Conservation (phyloP, 345 rosid species). For the Excoecaria cochinchinensis region DNA sequence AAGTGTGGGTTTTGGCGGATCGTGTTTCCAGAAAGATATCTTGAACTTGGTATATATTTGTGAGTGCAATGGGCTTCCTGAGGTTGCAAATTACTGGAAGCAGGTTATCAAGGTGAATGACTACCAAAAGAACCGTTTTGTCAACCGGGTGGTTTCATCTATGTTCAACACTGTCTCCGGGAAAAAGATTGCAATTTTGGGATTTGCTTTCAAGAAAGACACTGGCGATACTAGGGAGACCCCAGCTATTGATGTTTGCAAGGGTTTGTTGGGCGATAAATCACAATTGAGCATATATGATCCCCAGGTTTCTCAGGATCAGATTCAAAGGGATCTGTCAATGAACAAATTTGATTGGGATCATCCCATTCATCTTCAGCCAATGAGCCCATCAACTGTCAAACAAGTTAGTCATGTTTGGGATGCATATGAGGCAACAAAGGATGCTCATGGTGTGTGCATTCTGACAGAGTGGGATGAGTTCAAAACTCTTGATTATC, state of each 20-base stretch:
- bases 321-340: slow-evolving; percentile 27
- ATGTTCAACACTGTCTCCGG: slow-evolving; percentile 35
- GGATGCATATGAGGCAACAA: slow-evolving; percentile 29
- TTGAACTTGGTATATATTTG: slow-evolving; percentile 32
- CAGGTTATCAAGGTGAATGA: slow-evolving; percentile 33
- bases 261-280: slow-evolving; percentile 31
- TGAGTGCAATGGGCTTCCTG: slow-evolving; percentile 32
- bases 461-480: slow-evolving; percentile 34
- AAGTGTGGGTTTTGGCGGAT: slow-evolving; percentile 34
- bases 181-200: slow-evolving; percentile 30
- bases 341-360: slow-evolving; percentile 34
- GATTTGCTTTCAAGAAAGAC: slow-evolving; percentile 33
- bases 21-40: slow-evolving; percentile 32
- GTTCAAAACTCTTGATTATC: slow-evolving; percentile 31
- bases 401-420: slow-evolving; percentile 22
- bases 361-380: slow-evolving; percentile 28
- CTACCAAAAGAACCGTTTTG: slow-evolving; percentile 30
- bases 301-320: slow-evolving; percentile 30
- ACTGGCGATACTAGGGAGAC: slow-evolving; percentile 35
- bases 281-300: slow-evolving; percentile 28
- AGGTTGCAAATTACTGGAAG: slow-evolving; percentile 33
- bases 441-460: slow-evolving; percentile 30
- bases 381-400: slow-evolving; percentile 18
- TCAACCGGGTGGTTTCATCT: slow-evolving; percentile 30
- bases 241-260: slow-evolving; percentile 34